Base-by-base conservation (phyloP, 2,329 filamentous ascomycete species). In the Clarireedia hainanense region DNA sequence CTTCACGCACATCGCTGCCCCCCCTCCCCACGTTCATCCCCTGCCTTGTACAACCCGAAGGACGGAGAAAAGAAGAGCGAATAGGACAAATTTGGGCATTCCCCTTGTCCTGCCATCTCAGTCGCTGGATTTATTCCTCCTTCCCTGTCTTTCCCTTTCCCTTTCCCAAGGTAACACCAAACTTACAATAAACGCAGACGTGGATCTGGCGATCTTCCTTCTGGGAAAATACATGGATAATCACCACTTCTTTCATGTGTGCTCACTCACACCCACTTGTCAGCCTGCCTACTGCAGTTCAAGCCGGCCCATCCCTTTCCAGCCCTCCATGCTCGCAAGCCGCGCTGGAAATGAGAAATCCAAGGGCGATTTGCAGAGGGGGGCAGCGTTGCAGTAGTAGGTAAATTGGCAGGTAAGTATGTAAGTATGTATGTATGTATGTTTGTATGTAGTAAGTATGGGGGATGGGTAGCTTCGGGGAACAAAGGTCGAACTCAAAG, bases 331-430 rank as follows among this genome's bases (percentile, higher is more conserved):
- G 17, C 37, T 55, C 47, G 52, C 47, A 55, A 50, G 52, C 52
- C 52, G 47, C 52, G 52, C 52, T 55, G 52, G 52, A 55, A 50
- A 55, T 55, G 52, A 37, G 37, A 55, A 55, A 55, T 50, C 6
- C 5, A 17, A 43, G 36, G 27, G 20, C 27, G 36, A 30, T 30
- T 30, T 30, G 2, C 27, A 30, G 27, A 30, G 27, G 27, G 27
- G 27, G 27, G 7, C 27, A 7, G 27, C 12, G 7, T 30, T 10
- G 27, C 27, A 30, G 7, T 30, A 30, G 27, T 30, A 30, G 20
- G 20, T 20, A 20, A 20, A 20, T 20, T 20, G 20, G 20, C 20
- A 20, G 20, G 20, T 20, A 20, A 20, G 20, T 20, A 20, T 20
- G 20, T 20, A 20, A 20, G 20, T 20, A 20, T 2, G 20, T 20